These are phyloP conservation scores for Nicotiana rustica DNA, from an alignment of 305 asterid species.

Conservation along the genomic window DNA sequence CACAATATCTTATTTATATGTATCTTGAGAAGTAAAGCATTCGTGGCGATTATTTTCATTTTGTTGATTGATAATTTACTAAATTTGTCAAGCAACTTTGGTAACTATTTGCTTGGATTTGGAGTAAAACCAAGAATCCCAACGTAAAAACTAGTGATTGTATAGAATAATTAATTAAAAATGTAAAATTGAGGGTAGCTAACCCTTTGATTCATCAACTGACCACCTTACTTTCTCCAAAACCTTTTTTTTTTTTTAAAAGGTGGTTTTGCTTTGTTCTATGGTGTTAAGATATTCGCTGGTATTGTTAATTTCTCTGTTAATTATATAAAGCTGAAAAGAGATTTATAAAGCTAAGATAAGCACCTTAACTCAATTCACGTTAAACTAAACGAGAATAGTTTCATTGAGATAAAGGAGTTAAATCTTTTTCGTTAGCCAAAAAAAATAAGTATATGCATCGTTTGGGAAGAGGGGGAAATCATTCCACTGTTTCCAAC, in stretches of 20 bases:
- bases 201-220: background rate
- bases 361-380: background rate
- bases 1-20: too few relatives aligned
- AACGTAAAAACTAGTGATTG: too few relatives aligned
- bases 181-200: background rate
- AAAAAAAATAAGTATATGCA: background rate
- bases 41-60: too few relatives aligned
- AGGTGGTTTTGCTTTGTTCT: background rate
- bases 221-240: background rate
- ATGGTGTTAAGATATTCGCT: background rate
- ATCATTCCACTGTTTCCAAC: constrained; percentile 9
- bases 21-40: too few relatives aligned
- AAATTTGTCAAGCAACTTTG: too few relatives aligned
- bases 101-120: background rate
- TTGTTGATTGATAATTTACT: background rate
- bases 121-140: too few relatives aligned
- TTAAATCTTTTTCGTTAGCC: background rate
- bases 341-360: background rate
- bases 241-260: background rate
- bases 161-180: background rate
- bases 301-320: background rate
- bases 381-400: background rate
- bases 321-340: background rate
- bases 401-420: background rate
- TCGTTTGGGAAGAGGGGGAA: background rate